A percentile compares a stretch with the other conserved stretches of the same genome.
Evolutionary conservation across 306 rosid genomes (phyloP).

Genomic region (Boehmeria nivea): DNA sequence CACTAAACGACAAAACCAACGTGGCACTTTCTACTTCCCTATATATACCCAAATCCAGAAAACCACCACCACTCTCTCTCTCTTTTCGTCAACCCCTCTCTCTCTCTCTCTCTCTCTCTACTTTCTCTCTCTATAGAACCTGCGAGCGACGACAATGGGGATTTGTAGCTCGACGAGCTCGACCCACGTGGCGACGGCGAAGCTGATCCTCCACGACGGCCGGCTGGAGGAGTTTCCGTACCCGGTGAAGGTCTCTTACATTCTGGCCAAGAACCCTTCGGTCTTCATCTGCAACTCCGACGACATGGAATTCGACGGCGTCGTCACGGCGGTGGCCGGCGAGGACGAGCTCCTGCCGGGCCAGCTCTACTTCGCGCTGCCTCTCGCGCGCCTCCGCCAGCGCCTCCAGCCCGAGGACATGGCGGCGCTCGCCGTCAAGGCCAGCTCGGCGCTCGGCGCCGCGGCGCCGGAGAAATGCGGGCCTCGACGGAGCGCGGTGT

Average conservation of each 20-base stretch:
- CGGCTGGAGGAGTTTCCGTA: slow-evolving; percentile 51
- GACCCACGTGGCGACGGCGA: slow-evolving; percentile 58
- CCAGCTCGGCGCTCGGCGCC: slow-evolving; percentile 65
- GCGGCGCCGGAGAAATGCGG: slow-evolving; percentile 16
- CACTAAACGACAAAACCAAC: slow-evolving; percentile 30
- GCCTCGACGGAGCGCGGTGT: slow-evolving; percentile 32
- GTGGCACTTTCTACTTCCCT: slow-evolving; percentile 30
- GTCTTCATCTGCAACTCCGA: slow-evolving; percentile 85
- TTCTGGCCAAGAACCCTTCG: slow-evolving; percentile 52
- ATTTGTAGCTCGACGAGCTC: slow-evolving; percentile 64
- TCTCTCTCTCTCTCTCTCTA: neutral
- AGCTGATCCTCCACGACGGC: slow-evolving; percentile 64
- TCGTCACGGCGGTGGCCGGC: slow-evolving; percentile 53
- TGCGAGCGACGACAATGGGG: slow-evolving; percentile 58
- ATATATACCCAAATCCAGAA: slow-evolving; percentile 31
- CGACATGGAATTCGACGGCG: slow-evolving; percentile 80
- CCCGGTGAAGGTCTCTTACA: slow-evolving; percentile 67
- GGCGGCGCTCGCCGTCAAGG: slow-evolving; percentile 97
- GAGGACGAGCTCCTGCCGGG: slow-evolving; percentile 68
- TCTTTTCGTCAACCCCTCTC: neutral
- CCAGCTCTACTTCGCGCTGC: slow-evolving; percentile 82
- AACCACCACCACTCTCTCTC: neutral
- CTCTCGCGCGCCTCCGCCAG: slow-evolving; percentile 46
- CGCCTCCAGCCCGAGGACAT: slow-evolving; percentile 69
- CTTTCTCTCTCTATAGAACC: neutral